These are phyloP conservation scores for Phyllosticta paracitricarpa DNA, from an alignment of 2,329 filamentous ascomycete species.

Conservation along the genomic window DNA sequence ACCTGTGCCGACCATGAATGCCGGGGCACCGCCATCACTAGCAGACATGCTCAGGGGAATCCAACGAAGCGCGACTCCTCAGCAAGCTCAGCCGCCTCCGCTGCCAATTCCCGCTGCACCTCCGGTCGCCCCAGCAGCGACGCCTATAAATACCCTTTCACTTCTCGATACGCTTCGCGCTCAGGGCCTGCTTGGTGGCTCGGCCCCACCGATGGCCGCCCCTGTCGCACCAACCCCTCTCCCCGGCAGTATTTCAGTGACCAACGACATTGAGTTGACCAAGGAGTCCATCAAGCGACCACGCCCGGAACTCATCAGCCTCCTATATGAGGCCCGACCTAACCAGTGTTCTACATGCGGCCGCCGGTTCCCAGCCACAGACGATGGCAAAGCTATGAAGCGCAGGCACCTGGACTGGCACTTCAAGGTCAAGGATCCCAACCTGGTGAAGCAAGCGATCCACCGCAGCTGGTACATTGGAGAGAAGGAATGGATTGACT, in stretches of 20 bases:
- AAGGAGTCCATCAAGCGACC: constrained; percentile 66
- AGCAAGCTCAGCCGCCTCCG: not conserved
- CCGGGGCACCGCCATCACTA: constrained; percentile 15
- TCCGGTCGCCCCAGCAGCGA: constrained; percentile 2
- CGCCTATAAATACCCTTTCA: not conserved
- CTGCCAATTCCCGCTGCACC: constrained; percentile 6
- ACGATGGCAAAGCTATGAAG: constrained; percentile 75
- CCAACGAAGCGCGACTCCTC: constrained; percentile 3
- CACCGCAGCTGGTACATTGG: constrained; percentile 94
- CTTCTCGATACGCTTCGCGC: constrained; percentile 5
- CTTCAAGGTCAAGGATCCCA: constrained; percentile 84
- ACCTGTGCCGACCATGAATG: constrained; percentile 21
- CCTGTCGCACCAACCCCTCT: constrained; percentile 15
- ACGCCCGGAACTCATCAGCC: constrained; percentile 62
- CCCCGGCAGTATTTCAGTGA: constrained; percentile 4
- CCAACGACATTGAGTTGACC: constrained; percentile 49
- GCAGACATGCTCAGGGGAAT: constrained; percentile 10
- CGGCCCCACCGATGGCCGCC: constrained; percentile 13
- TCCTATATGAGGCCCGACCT: constrained; percentile 70
- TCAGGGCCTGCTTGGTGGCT: constrained; percentile 7
- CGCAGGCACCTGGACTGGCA: constrained; percentile 96
- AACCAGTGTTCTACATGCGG: constrained; percentile 89
- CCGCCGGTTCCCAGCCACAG: constrained; percentile 68
- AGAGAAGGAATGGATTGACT: constrained; percentile 88
- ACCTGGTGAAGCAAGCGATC: constrained; percentile 75